These are phyloP conservation scores for Plasmodium inui DNA, from an alignment of 169 alveolate genomes.

Conservation along the genomic window DNA sequence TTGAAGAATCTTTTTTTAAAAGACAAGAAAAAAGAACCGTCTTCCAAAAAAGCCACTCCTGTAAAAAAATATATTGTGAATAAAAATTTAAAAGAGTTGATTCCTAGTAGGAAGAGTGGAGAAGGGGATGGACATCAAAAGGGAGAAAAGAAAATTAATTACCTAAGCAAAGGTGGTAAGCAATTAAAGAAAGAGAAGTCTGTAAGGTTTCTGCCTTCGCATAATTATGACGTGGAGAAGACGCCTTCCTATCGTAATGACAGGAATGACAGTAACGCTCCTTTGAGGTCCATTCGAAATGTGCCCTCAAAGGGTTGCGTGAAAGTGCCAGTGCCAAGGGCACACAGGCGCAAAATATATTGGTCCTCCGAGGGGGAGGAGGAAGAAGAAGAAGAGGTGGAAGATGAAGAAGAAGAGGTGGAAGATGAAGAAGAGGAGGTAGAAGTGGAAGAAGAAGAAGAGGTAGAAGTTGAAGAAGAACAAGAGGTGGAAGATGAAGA, in stretches of 20 bases:
- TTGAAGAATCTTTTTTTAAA: constrained; percentile 62
- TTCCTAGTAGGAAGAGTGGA: constrained; percentile 8
- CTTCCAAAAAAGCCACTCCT: constrained; percentile 17
- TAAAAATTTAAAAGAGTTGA: constrained; percentile 30
- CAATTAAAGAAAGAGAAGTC: neutral
- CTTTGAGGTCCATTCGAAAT: neutral
- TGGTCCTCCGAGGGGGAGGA: constrained; percentile 20
- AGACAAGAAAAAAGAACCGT: constrained; percentile 42
- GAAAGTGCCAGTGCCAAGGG: neutral
- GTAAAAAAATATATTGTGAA: constrained; percentile 25
- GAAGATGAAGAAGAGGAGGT: neutral
- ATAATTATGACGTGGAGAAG: constrained; percentile 9
- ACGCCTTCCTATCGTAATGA: neutral
- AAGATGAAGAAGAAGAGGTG: neutral
- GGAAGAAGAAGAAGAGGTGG: constrained; percentile 1
- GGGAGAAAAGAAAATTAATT: constrained; percentile 9
- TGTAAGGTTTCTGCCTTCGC: neutral
- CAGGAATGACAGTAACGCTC: neutral
- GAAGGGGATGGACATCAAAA: neutral
- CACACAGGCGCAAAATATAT: constrained; percentile 20
- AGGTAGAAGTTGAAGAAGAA: constrained; percentile 10
- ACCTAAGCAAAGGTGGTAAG: neutral
- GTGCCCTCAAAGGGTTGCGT: neutral
- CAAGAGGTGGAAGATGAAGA: constrained; percentile 27
- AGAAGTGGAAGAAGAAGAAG: constrained; percentile 21